phyloP scores from a whole-genome alignment of 1,139 yeast genomes.

The Kodamaea sp. region DNA sequence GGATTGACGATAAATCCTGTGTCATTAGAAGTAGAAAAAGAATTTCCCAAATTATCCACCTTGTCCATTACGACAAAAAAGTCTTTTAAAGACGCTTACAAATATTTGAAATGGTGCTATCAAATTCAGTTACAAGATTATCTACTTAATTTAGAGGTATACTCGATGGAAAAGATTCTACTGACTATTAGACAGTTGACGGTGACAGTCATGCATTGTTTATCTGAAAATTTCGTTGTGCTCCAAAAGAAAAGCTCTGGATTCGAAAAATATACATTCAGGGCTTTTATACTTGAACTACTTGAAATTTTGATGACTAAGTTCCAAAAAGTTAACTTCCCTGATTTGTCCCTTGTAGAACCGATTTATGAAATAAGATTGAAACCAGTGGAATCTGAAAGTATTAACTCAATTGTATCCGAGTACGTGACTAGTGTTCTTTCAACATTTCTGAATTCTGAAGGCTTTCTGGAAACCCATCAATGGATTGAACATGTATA shows the following conservation, averaged over 20 bases:
- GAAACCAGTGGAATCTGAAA: too few relatives aligned
- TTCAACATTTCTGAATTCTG: not conserved
- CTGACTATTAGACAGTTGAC: constrained; percentile 9
- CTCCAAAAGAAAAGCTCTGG: constrained; percentile 2
- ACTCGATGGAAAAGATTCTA: constrained; percentile 9
- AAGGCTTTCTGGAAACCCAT: not conserved
- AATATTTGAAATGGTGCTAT: constrained; percentile 15
- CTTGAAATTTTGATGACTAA: constrained; percentile 2
- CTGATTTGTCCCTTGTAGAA: not conserved
- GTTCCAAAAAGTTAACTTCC: constrained; percentile 2
- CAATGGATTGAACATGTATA: not conserved
- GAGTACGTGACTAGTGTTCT: not conserved
- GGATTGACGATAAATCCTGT: constrained; percentile 29
- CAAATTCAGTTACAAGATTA: constrained; percentile 11
- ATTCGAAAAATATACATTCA: constrained; percentile 4
- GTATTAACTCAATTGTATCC: not conserved
- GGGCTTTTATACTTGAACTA: constrained; percentile 10
- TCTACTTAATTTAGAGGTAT: constrained; percentile 12
- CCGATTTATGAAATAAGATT: not conserved
- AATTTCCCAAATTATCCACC: constrained; percentile 10
- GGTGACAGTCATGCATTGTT: constrained; percentile 10
- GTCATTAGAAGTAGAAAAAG: constrained; percentile 14
- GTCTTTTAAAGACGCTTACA: constrained; percentile 16
- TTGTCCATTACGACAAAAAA: constrained; percentile 12
- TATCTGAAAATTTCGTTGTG: constrained; percentile 1